phyloP scores from a whole-genome alignment of 2,329 filamentous ascomycete genomes.

The Davidsoniella eucalypti region DNA sequence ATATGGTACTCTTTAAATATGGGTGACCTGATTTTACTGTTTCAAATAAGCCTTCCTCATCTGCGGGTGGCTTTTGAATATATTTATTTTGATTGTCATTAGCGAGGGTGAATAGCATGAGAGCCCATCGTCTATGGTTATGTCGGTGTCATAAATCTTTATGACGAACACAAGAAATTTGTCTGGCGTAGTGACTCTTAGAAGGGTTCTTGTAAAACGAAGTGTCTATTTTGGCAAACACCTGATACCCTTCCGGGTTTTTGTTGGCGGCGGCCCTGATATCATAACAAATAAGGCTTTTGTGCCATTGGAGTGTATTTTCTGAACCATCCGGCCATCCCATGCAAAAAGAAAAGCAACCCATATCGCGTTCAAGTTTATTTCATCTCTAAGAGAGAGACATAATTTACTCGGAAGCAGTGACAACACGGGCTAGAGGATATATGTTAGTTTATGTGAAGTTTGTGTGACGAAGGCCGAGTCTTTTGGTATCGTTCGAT shows the following conservation, averaged over 20 bases:
- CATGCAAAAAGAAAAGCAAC: constrained; percentile 13
- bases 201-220: constrained; percentile 8
- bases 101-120: constrained; percentile 5
- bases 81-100: constrained; percentile 5
- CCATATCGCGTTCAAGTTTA: constrained; percentile 12
- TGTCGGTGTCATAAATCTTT: constrained; percentile 2
- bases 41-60: constrained; percentile 10
- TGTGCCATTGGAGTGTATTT: constrained; percentile 13
- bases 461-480: not conserved
- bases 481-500: not conserved
- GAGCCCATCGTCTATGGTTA: constrained; percentile 2
- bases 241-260: constrained; percentile 8
- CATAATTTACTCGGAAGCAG: constrained; percentile 12
- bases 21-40: not conserved
- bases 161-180: not conserved
- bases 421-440: constrained; percentile 10
- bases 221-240: constrained; percentile 11
- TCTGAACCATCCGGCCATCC: constrained; percentile 12
- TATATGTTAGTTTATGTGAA: constrained; percentile 5
- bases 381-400: constrained; percentile 6
- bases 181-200: constrained; percentile 1
- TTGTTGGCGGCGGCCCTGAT: constrained; percentile 8
- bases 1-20: not conserved
- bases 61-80: constrained; percentile 9
- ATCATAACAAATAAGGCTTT: constrained; percentile 13